Evolutionary conservation across 2,329 filamentous ascomycete genomes (phyloP).

Genomic region (Dactylellina cionopaga): DNA sequence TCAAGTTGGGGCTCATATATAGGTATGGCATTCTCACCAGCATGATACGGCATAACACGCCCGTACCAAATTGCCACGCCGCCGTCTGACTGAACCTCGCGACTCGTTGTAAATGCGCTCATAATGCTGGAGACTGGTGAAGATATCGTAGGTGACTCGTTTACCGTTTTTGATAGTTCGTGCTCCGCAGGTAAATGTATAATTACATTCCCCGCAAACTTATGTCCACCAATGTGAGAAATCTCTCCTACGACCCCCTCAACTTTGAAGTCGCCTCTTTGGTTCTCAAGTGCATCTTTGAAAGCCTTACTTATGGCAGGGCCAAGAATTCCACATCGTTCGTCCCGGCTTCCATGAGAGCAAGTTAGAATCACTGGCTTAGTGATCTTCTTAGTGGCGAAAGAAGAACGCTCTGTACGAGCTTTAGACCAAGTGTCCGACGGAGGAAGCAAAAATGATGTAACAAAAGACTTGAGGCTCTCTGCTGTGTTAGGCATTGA

Average conservation of each 20-base stretch:
- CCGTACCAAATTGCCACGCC: slow-evolving; percentile 83
- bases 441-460: slow-evolving; percentile 34
- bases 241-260: slow-evolving; percentile 74
- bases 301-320: slow-evolving; percentile 76
- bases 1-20: neutral
- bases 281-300: slow-evolving; percentile 2
- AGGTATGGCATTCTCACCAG: slow-evolving; percentile 60
- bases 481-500: slow-evolving; percentile 22
- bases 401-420: neutral
- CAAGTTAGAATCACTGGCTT: slow-evolving; percentile 78
- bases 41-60: slow-evolving; percentile 76
- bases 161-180: slow-evolving; percentile 20
- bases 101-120: slow-evolving; percentile 66
- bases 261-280: slow-evolving; percentile 1
- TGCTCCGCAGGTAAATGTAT: slow-evolving; percentile 72
- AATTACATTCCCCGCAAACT: slow-evolving; percentile 86
- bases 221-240: slow-evolving; percentile 84
- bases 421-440: neutral
- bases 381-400: slow-evolving; percentile 23
- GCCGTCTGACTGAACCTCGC: slow-evolving; percentile 61
- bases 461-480: slow-evolving; percentile 27
- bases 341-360: slow-evolving; percentile 83
- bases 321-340: slow-evolving; percentile 81
- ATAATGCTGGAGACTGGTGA: slow-evolving; percentile 62
- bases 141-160: slow-evolving; percentile 3